phyloP scores from a whole-genome alignment of 1,284 basidiomycete genomes.

The Kalmanozyma brasiliensis region DNA sequence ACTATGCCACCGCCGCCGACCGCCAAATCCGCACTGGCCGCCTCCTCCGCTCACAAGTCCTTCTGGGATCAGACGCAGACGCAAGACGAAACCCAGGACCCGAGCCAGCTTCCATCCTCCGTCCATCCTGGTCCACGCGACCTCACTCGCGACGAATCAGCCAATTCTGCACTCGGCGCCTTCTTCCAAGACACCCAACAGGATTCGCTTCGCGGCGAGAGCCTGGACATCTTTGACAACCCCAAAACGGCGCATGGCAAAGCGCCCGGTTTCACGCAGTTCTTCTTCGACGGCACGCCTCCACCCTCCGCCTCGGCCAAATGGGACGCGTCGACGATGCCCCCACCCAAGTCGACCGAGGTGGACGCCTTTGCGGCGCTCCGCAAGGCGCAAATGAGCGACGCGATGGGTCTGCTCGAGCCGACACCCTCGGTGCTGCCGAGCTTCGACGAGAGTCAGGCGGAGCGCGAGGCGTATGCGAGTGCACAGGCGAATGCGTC shows the following conservation, averaged over 20 bases:
- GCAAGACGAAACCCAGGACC: slow-evolving; percentile 26
- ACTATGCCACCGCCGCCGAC: slow-evolving; percentile 34
- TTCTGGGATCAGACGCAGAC: slow-evolving; percentile 38
- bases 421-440: slow-evolving; percentile 50
- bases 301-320: slow-evolving; percentile 11
- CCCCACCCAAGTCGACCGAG: slow-evolving; percentile 52
- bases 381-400: slow-evolving; percentile 52
- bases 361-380: slow-evolving; percentile 61
- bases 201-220: slow-evolving; percentile 46
- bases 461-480: slow-evolving; percentile 38
- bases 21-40: background rate
- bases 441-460: slow-evolving; percentile 54
- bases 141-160: slow-evolving; percentile 33
- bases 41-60: slow-evolving; percentile 20
- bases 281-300: slow-evolving; percentile 50
- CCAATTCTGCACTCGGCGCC: slow-evolving; percentile 57
- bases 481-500: slow-evolving; percentile 24
- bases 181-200: slow-evolving; percentile 63
- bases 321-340: slow-evolving; percentile 53
- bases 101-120: slow-evolving; percentile 15
- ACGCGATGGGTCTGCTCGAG: slow-evolving; percentile 45
- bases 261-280: slow-evolving; percentile 53
- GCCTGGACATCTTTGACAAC: slow-evolving; percentile 59
- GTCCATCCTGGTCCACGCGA: slow-evolving; percentile 7
- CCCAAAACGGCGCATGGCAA: slow-evolving; percentile 35